Base-by-base conservation (phyloP, 2,329 filamentous ascomycete genomes). In the Ascochyta pisi region DNA sequence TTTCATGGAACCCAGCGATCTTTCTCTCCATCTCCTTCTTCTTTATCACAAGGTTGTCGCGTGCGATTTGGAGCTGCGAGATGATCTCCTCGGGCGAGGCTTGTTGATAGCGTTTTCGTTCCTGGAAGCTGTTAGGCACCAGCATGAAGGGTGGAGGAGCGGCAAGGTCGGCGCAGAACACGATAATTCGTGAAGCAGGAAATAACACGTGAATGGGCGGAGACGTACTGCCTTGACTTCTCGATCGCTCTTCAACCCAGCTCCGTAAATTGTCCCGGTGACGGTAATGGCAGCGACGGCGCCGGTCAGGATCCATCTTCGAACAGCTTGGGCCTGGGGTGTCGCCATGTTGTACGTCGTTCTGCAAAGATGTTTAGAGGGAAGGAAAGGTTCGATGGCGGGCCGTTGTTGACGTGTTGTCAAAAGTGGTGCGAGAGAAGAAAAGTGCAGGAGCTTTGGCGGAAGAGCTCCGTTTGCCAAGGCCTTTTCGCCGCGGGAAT, bases 201-300 rank as follows among this genome's bases (percentile, higher is more conserved):
- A 15, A n/a, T 5, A 13, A 19, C n/a, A 16, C 10, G 31, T 6
- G 40, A 34, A 40, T n/a, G 27, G 33, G 31, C 7, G 42, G 62
- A 4, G 31, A 43, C 71, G 39, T 73, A 86, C 85, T 77, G 85
- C 71, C 50, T 78, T 77, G 34, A 76, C 70, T 45, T 87, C 81
- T 59, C 80, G 76, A 29, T 79, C 73, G 3, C 78, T 81, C 69
- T 86, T 87, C 57, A 88, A 61, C 6, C 81, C 80, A 19, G 86
- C 86, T 23, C 86, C 86, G 63, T 86, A 87, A 58, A 83, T 78
- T 5, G 84, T 79, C 47, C 86, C 85, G 1, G 80, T 81, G 6
- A 82, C 81, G 1, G 84, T 86, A 42, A 86, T 80, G 15, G 82
- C 79, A 9, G 83, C 79, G 16, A 87, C 79, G 3, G 82, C 79